A percentile compares a stretch with the other conserved stretches of the same genome.
These are phyloP conservation scores for Parastagonospora avenae DNA, from an alignment of 2,329 filamentous ascomycete species.

Conservation along the genomic window DNA sequence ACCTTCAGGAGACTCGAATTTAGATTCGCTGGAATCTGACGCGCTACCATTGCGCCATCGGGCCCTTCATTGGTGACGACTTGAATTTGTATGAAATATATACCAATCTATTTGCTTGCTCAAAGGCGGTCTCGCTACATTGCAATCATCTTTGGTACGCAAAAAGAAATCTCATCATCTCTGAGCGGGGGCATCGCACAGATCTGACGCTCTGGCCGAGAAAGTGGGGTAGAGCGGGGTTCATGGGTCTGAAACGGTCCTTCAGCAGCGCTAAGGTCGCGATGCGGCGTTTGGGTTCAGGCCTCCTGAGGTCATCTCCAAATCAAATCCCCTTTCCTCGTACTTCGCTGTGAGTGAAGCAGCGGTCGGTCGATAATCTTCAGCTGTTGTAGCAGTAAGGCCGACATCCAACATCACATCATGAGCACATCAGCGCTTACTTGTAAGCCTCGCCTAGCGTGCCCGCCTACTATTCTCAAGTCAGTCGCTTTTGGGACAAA, in stretches of 20 bases:
- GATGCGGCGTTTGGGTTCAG: neutral
- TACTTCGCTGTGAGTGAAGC: too few relatives aligned
- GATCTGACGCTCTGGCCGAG: too few relatives aligned
- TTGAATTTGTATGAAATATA: too few relatives aligned
- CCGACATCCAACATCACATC: too few relatives aligned
- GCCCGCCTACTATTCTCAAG: slow-evolving; percentile 2
- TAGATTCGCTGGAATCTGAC: slow-evolving; percentile 14
- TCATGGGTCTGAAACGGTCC: neutral
- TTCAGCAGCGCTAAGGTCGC: neutral
- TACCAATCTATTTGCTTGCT: too few relatives aligned
- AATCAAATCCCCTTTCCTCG: too few relatives aligned
- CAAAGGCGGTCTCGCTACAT: too few relatives aligned
- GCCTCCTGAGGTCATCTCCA: too few relatives aligned
- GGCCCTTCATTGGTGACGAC: neutral
- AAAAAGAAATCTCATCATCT: too few relatives aligned
- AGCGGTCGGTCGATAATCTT: too few relatives aligned
- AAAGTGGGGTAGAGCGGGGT: neutral
- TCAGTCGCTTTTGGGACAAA: neutral
- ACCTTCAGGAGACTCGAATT: slow-evolving; percentile 11
- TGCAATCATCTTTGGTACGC: neutral
- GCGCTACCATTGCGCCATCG: slow-evolving; percentile 16
- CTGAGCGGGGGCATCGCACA: too few relatives aligned
- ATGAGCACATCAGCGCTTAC: neutral
- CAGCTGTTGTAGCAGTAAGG: too few relatives aligned
- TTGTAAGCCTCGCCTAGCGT: neutral